Evolutionary conservation across 2,329 filamentous ascomycete genomes (phyloP), one percentile per base, ranked within the genome.

Genomic region (Drechslerella dactyloides): DNA sequence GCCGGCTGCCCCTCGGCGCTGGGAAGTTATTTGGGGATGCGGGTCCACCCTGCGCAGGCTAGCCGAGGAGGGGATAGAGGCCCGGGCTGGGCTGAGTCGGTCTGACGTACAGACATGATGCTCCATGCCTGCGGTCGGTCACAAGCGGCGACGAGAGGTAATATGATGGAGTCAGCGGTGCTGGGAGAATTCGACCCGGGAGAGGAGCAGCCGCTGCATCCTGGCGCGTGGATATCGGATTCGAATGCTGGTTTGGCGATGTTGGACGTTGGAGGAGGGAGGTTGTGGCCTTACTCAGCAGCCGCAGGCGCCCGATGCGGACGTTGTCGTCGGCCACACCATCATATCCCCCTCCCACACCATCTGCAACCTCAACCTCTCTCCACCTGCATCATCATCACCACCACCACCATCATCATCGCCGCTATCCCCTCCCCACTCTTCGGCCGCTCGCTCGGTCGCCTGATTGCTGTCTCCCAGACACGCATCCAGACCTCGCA

Each of bases 21-120:
- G n/a, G n/a, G n/a, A n/a, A n/a, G n/a, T n/a, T n/a, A 33, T 33
- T 33, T 33, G 27, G 13, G 13, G 37, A 42, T n/a, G 37, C 37
- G 37, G 37, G 37, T 42, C 37, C 37, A 4, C 13, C n/a, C 17
- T 21, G 2, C 4, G 15, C 44, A 48, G 44, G 19, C 44, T 19
- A 48, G 17, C 44, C 44, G 44, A 48, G 44, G 44, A 23, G 44
- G 44, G 37, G n/a, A 15, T 15, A 17, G n/a, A 17, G 13, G 37
- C 11, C 37, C 33, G 15, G 37, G 37, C 37, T 42, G 37, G 37
- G 37, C 37, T 42, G 37, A 42, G 37, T 42, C 37, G 37, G 37
- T 42, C 37, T 42, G 37, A 42, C 37, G 37, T 42, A 42, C 37
- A 42, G 37, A 42, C 37, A 42, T 4, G 37, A 42, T 42, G 37